A percentile compares a stretch with the other conserved stretches of the same genome.
These are phyloP conservation scores for Lipomyces sp. DNA, from an alignment of 805 yeast genomes.

Conservation along the genomic window DNA sequence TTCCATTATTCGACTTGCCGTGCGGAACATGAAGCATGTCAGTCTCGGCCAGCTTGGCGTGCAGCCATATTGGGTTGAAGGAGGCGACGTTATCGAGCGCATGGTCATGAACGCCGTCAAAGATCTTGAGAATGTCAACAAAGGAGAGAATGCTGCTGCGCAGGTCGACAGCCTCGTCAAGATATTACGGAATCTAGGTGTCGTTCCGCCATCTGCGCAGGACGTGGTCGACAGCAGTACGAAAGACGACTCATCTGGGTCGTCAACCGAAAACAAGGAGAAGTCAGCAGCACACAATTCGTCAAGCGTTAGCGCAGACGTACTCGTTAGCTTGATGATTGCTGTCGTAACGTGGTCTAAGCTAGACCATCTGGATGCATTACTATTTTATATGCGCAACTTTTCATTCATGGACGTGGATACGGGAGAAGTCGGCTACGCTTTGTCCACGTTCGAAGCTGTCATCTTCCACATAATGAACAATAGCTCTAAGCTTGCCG, in stretches of 20 bases:
- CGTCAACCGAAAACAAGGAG: slow-evolving; percentile 29
- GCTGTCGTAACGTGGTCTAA: slow-evolving; percentile 60
- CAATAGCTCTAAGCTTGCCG: slow-evolving; percentile 41
- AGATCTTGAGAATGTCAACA: slow-evolving; percentile 48
- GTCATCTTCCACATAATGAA: slow-evolving; percentile 62
- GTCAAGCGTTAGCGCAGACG: slow-evolving; percentile 29
- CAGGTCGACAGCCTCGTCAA: slow-evolving; percentile 41
- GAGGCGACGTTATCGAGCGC: slow-evolving; percentile 40
- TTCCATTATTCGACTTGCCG: slow-evolving; percentile 31
- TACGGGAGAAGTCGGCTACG: slow-evolving; percentile 68
- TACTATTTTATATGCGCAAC: slow-evolving; percentile 60
- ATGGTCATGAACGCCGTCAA: slow-evolving; percentile 51
- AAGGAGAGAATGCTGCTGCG: slow-evolving; percentile 31
- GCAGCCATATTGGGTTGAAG: slow-evolving; percentile 35
- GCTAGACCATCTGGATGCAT: slow-evolving; percentile 57
- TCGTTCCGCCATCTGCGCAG: slow-evolving; percentile 29
- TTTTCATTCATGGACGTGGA: slow-evolving; percentile 52
- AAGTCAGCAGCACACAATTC: slow-evolving; percentile 2
- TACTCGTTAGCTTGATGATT: slow-evolving; percentile 47
- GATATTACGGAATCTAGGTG: slow-evolving; percentile 24
- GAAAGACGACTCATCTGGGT: slow-evolving; percentile 8
- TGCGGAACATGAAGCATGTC: slow-evolving; percentile 34
- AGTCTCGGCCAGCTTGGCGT: slow-evolving; percentile 46
- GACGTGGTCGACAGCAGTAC: slow-evolving; percentile 14
- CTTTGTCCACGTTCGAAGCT: slow-evolving; percentile 79